A percentile compares a stretch with the other conserved stretches of the same genome.
Conservation (phyloP, 768 basidiomycete species). For the Boletus tylopilopsis region DNA sequence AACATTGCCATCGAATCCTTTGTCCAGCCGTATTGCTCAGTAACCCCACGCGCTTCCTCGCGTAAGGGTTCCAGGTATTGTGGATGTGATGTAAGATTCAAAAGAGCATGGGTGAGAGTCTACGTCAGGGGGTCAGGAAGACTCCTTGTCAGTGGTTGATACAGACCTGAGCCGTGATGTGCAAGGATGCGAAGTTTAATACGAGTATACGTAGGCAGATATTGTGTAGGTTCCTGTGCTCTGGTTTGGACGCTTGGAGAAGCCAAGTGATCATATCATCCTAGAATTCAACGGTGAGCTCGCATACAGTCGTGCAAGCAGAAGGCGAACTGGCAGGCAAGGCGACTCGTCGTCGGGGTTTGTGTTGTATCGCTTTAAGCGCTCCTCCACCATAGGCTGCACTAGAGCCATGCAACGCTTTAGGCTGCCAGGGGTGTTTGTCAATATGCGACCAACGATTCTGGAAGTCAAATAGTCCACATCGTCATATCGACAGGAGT, state of each 20-base stretch:
- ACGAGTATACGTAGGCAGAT: conserved; percentile 33
- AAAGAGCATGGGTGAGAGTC: conserved; percentile 37
- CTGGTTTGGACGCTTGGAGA: conserved; percentile 30
- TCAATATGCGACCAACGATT: conserved; percentile 31
- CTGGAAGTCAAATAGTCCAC: conserved; percentile 18
- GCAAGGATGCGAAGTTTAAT: conserved; percentile 38
- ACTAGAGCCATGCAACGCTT: conserved; percentile 29
- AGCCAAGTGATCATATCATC: conserved; percentile 42
- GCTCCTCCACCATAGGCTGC: conserved; percentile 31
- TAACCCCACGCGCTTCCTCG: conserved; percentile 35
- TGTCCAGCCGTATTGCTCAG: conserved; percentile 31
- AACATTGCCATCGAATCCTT: conserved; percentile 32
- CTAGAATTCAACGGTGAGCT: conserved; percentile 17
- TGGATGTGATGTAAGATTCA: conserved; percentile 38
- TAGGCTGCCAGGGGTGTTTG: conserved; percentile 31
- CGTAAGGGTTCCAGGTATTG: conserved; percentile 38
- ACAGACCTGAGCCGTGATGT: conserved; percentile 33
- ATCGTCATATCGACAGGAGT: conserved; percentile 7
- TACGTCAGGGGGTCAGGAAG: conserved; percentile 13
- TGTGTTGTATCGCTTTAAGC: conserved; percentile 27
- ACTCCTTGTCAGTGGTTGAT: not conserved
- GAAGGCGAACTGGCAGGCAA: conserved; percentile 32
- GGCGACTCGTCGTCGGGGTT: conserved; percentile 17
- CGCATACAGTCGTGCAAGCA: not conserved
- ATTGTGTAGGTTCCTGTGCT: conserved; percentile 26